A percentile compares a stretch with the other conserved stretches of the same genome.
Conservation (phyloP, 169 alveolate genomes). For the Plasmodium cynomolgi region DNA sequence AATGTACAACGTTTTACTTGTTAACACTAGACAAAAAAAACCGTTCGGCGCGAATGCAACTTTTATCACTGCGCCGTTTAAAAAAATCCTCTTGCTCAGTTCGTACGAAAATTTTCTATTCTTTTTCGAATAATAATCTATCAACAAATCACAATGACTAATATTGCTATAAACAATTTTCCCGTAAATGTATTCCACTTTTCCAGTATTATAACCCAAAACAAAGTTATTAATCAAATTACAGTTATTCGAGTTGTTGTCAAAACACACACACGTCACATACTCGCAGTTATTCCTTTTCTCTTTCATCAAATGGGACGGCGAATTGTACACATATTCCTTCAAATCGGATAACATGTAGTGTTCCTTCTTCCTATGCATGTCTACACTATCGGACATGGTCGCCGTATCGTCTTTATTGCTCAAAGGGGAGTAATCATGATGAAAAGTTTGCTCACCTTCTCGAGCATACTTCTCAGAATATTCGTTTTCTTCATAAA, state of each 20-base stretch:
- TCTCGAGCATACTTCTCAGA: background rate
- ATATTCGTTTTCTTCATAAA: constrained; percentile 25
- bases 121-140: constrained; percentile 71
- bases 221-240: constrained; percentile 64
- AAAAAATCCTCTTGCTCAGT: constrained; percentile 47
- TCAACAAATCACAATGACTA: constrained; percentile 73
- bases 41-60: constrained; percentile 63
- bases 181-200: constrained; percentile 67
- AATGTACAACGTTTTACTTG: constrained; percentile 54
- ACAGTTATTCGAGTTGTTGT: constrained; percentile 63
- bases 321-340: constrained; percentile 55
- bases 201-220: constrained; percentile 61
- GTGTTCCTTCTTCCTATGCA: constrained; percentile 24
- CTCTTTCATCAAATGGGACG: constrained; percentile 59
- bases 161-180: constrained; percentile 63
- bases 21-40: constrained; percentile 72
- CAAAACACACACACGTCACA: constrained; percentile 75
- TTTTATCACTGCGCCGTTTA: constrained; percentile 66
- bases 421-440: background rate
- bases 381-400: background rate
- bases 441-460: background rate
- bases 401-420: background rate
- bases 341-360: constrained; percentile 38
- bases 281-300: constrained; percentile 59
- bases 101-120: constrained; percentile 70